These are phyloP conservation scores for Neurospora terricola DNA, from an alignment of 495 filamentous ascomycete species.

Conservation along the genomic window DNA sequence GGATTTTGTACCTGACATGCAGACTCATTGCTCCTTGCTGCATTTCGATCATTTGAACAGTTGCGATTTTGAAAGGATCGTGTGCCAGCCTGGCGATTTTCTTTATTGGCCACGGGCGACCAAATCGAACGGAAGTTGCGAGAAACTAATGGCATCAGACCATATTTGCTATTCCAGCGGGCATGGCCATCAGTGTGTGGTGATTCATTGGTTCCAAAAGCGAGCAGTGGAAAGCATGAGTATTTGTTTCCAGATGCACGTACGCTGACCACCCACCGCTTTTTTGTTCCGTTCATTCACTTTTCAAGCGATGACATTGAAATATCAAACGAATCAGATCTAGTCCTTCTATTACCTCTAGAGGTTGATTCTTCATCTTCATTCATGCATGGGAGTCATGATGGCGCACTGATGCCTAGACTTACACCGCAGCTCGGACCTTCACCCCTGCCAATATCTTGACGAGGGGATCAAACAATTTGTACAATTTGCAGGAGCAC, in stretches of 20 bases:
- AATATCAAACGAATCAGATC: background rate
- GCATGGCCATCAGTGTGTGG: background rate
- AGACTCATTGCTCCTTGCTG: background rate
- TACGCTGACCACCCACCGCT: background rate
- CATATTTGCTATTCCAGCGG: background rate
- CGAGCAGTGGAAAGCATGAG: background rate
- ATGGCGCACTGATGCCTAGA: background rate
- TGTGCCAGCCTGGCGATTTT: background rate
- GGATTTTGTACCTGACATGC: background rate
- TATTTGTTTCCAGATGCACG: background rate
- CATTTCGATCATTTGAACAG: background rate
- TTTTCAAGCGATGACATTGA: background rate
- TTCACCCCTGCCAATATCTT: background rate
- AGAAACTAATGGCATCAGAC: background rate
- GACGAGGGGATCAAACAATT: background rate
- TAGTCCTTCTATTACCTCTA: no score
- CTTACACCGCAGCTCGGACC: background rate
- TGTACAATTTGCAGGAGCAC: background rate
- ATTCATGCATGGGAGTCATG: background rate
- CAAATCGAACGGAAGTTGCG: background rate
- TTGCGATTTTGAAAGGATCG: background rate
- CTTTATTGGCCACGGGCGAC: background rate
- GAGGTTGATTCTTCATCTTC: no score
- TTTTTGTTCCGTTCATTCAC: background rate
- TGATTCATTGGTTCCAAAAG: background rate